These are phyloP conservation scores for Nicotiana paniculata DNA, from an alignment of 257 asterid genomes.

Conservation along the genomic window DNA sequence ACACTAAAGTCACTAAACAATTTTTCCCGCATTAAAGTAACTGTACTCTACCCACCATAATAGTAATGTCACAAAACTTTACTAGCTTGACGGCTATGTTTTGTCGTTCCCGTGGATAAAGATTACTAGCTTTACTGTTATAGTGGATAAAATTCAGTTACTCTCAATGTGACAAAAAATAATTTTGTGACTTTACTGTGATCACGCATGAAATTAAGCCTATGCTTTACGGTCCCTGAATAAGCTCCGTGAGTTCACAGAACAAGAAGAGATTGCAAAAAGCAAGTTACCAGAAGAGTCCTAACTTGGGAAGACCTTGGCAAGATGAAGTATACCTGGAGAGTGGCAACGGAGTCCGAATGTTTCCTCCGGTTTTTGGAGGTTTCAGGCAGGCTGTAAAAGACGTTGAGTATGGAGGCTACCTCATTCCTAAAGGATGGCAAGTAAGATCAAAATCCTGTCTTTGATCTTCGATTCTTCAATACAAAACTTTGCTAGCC, in stretches of 20 bases:
- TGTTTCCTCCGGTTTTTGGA: slow-evolving; percentile 52
- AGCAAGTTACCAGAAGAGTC: slow-evolving; percentile 28
- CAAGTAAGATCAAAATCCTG: slow-evolving; percentile 33
- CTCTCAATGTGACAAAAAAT: too few species aligned
- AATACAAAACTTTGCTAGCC: neutral
- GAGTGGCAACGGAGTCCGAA: slow-evolving; percentile 61
- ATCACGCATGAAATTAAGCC: too few species aligned
- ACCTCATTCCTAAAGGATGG: slow-evolving; percentile 69
- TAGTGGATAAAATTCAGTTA: too few species aligned
- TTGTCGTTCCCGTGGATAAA: too few species aligned
- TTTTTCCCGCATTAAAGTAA: too few species aligned
- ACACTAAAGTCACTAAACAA: too few species aligned
- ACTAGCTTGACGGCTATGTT: too few species aligned
- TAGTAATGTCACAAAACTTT: too few species aligned
- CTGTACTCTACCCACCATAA: too few species aligned
- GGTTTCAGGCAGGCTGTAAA: slow-evolving; percentile 46
- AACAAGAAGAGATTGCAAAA: slow-evolving; percentile 54
- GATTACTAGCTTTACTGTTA: too few species aligned
- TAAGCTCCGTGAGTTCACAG: slow-evolving; percentile 14
- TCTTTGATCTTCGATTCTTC: neutral
- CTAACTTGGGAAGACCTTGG: slow-evolving; percentile 70
- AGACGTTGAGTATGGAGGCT: slow-evolving; percentile 52
- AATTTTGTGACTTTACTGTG: too few species aligned
- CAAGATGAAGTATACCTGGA: slow-evolving; percentile 66
- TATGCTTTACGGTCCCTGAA: too few species aligned